Base-by-base conservation (phyloP, 2,329 filamentous ascomycete genomes). In the Trichoderma pleuroti region DNA sequence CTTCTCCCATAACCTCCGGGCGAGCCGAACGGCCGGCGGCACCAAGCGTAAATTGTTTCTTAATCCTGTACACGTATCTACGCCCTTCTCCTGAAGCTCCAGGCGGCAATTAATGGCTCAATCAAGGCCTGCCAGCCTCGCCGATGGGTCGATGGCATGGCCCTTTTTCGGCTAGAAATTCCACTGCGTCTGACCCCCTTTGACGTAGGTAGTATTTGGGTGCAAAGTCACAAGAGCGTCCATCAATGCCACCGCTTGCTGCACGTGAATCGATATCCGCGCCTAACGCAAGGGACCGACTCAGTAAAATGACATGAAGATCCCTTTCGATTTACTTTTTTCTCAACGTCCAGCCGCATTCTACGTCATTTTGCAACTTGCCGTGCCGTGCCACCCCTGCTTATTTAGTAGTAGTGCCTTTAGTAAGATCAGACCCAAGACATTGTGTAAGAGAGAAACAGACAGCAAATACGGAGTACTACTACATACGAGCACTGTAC, bases 211-310 rank as follows among this genome's bases (percentile, higher is more conserved):
- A 28, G 32, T 52, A 39, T 28, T 36, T 65, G 42, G 62, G 7
- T 26, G 30, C 32, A 54, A 42, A 66, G 30, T 66, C 63, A 66
- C 32, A n/a, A 57, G 63, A 57, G 49, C 63, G 42, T 42, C 24
- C 34, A 26, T 52, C n/a, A n/a, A 28, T 28, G 42, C 18, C 42
- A n/a, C 18, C 24, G 18, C 9, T 16, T 10, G n/a, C n/a, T 56
- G 54, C 64, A 59, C 54, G 52, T 67, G 64, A 67, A 30, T 46
- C 8, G 49, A n/a, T 18, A 66, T 57, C 49, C 52, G 63, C 32
- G 54, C 30, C 65, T 60, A 49, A 59, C 36, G 54, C 54, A 68
- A 26, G 65, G 65, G 21, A 46, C 65, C 39, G 56, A 49, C 28
- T 34, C 39, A 60, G 54, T 21, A 21, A 59, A 21, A 52, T 21